phyloP scores from a whole-genome alignment of 768 basidiomycete species.

The Tubosaeta sp. region DNA sequence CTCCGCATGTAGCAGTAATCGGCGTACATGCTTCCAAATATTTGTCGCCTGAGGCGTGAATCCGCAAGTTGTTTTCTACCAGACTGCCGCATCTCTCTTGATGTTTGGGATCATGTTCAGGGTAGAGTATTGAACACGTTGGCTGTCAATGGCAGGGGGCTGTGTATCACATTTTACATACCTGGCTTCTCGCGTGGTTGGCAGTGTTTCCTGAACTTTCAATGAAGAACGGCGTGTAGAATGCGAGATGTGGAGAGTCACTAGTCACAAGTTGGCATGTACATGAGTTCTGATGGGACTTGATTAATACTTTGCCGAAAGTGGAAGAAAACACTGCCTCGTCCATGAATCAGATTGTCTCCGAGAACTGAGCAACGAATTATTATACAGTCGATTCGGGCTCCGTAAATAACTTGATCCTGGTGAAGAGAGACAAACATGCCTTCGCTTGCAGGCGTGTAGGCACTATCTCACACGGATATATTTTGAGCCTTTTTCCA shows the following conservation, averaged over 20 bases:
- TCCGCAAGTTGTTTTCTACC: not conserved
- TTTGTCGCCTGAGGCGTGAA: not conserved
- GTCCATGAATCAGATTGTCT: not conserved
- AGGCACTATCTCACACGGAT: conserved; percentile 46
- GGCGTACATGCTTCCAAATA: too few species aligned
- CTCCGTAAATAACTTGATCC: conserved; percentile 5
- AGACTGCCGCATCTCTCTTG: not conserved
- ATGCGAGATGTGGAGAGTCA: not conserved
- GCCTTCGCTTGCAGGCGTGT: conserved; percentile 35
- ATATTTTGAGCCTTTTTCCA: conserved; percentile 29
- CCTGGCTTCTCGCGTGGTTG: not conserved
- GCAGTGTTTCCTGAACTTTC: not conserved
- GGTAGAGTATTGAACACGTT: not conserved
- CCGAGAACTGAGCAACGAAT: not conserved
- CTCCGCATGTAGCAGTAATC: not conserved
- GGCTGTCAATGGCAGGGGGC: not conserved
- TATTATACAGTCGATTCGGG: not conserved
- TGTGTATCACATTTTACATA: not conserved
- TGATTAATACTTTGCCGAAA: not conserved
- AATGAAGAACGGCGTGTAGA: not conserved
- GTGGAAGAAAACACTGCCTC: not conserved
- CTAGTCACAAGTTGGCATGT: not conserved
- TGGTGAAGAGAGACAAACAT: conserved; percentile 14
- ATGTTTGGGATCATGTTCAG: not conserved
- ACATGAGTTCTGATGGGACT: not conserved